Conservation (phyloP, 345 rosid genomes). For the Anacardium occidentale region DNA sequence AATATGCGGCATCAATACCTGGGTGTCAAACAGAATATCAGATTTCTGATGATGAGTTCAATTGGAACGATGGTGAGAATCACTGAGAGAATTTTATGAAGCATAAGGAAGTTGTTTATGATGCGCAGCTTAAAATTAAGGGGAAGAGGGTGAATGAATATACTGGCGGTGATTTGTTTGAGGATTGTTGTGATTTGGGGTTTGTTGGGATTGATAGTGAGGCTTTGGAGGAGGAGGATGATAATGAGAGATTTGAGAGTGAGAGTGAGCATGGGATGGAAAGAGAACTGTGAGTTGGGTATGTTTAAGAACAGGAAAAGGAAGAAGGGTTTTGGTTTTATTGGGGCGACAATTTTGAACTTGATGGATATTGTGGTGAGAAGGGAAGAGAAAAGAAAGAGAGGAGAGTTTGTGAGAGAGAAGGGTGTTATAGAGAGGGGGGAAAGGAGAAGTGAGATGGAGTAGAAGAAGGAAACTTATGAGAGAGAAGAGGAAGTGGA, state of each 20-base stretch:
- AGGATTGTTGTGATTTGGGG: constrained; percentile 44
- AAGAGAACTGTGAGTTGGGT: constrained; percentile 30
- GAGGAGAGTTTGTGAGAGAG: constrained; percentile 48
- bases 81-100: constrained; percentile 76
- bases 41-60: constrained; percentile 48
- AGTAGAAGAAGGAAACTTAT: constrained; percentile 31
- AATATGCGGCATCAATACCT: constrained; percentile 83
- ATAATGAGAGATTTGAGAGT: constrained; percentile 35
- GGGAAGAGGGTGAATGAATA: constrained; percentile 40
- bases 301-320: constrained; percentile 27
- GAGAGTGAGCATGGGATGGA: constrained; percentile 39
- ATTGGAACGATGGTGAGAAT: constrained; percentile 72
- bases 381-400: constrained; percentile 63
- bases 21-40: constrained; percentile 85
- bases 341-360: constrained; percentile 48
- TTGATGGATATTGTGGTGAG: constrained; percentile 46
- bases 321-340: constrained; percentile 44
- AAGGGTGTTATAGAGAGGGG: constrained; percentile 35
- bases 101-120: constrained; percentile 76
- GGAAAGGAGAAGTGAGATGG: constrained; percentile 46
- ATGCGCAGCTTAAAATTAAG: constrained; percentile 63
- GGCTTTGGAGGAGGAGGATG: constrained; percentile 54
- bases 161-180: constrained; percentile 39
- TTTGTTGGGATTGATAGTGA: constrained; percentile 48
- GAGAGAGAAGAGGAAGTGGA: constrained; percentile 46